Percentiles rank a stretch among this genome's conserved stretches.
Conservation (phyloP, 306 rosid genomes). For the Prunus padus region DNA sequence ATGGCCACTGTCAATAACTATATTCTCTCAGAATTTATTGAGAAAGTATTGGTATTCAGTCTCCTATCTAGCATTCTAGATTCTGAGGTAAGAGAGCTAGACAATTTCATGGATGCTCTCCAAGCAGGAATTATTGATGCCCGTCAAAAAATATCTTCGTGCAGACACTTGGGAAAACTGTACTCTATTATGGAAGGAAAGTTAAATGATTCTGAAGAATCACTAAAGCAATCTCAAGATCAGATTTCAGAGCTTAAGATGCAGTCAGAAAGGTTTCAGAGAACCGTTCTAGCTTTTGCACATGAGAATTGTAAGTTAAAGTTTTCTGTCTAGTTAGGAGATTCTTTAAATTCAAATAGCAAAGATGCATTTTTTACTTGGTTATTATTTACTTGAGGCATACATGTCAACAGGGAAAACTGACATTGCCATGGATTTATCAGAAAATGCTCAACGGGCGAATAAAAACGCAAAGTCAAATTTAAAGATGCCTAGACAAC, state of each 20-base stretch:
- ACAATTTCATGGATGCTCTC: slow-evolving; percentile 66
- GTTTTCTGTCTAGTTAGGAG: slow-evolving; percentile 9
- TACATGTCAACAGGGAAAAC: slow-evolving; percentile 54
- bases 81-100: slow-evolving; percentile 88
- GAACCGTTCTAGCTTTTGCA: slow-evolving; percentile 49
- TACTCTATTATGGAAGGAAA: slow-evolving; percentile 55
- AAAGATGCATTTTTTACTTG: slow-evolving; percentile 14
- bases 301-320: slow-evolving; percentile 52
- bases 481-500: slow-evolving; percentile 59
- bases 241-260: slow-evolving; percentile 69
- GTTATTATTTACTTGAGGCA: slow-evolving; percentile 31
- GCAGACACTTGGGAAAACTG: slow-evolving; percentile 64
- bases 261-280: slow-evolving; percentile 77
- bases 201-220: slow-evolving; percentile 67
- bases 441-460: slow-evolving; percentile 39
- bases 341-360: slow-evolving; percentile 13
- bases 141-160: slow-evolving; percentile 61
- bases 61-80: slow-evolving; percentile 71
- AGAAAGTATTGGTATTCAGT: slow-evolving; percentile 62
- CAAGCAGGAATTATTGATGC: slow-evolving; percentile 64
- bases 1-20: slow-evolving; percentile 39
- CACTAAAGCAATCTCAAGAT: slow-evolving; percentile 60
- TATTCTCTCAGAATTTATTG: slow-evolving; percentile 44
- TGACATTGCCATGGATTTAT: slow-evolving; percentile 39
- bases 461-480: slow-evolving; percentile 47